Evolutionary conservation across 2,329 filamentous ascomycete genomes (phyloP), one percentile per base, ranked within the genome.

Genomic region (Cercospora berteroae): DNA sequence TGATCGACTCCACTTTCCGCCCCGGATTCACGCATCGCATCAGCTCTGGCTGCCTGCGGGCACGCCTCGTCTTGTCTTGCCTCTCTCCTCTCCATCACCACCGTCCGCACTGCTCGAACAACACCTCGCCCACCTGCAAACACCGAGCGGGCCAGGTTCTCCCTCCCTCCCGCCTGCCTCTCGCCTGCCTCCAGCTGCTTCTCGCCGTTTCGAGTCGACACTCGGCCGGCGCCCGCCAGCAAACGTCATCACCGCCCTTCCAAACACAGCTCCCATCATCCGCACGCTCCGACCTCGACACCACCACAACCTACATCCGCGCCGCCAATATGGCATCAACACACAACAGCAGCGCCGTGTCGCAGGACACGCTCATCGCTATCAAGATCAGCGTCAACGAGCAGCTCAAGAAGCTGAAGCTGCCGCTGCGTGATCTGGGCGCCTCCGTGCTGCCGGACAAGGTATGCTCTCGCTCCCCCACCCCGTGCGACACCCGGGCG

Each of bases 301-400:
- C 52, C 44, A 5, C 39, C 33, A 55, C 31, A 16, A 44, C 18
- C 60, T 20, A 50, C 52, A 36, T 25, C 20, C 66, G 42, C 23
- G 55, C 31, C 63, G 65, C 70, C 71, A 78, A 70, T 75, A 82
- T 82, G 79, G 78, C 80, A 31, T 63, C 71, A 44, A 70, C 66
- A 48, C 62, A 68, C 64, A 67, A 60, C 63, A 69, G 65, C 55
- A 76, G 81, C 65, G 80, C 83, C 48, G 83, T 87, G 66, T 84
- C 82, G 62, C 86, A 88, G 65, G 90, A 93, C 70, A 93, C 91
- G 62, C 83, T 87, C 71, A 91, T 98, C 80, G 93, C 90, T 72
- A 84, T 97, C 82, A 98, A 98, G 84, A 86, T 96, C 77, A 87
- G 88, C 76, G 88, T 90, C 76, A 88, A 93, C 77, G 92, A 92